Evolutionary conservation across 208 protist species (phyloP), one percentile per base, ranked within the genome.

Genomic region (Wallacemonas rigidus): DNA sequence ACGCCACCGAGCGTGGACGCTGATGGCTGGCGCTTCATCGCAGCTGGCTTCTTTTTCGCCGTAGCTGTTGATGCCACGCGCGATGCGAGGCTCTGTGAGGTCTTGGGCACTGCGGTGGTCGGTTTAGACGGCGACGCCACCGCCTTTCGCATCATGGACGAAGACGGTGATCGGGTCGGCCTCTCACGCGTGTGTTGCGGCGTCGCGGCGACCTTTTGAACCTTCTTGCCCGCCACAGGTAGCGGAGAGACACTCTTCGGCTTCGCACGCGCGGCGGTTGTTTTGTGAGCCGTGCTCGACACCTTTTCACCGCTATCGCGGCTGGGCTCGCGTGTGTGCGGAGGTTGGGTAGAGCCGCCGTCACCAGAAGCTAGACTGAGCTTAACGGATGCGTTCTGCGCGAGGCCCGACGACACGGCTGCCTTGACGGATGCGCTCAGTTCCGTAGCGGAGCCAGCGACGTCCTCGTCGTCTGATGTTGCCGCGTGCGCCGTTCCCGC

Each of bases 301-400:
- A 41, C 60, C n/a, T 9, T 14, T 6, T 50, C 4, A 12, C n/a
- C 38, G 40, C 4, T 26, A 14, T 65, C 60, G 60, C 40, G 60
- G 40, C 60, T 65, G 41, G 12, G 7, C 7, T 65, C n/a, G n/a
- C 60, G 38, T 51, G 60, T 65, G 60, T 65, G 60, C 60, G 60
- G 60, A 11, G 60, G 60, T 17, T 65, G 60, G 17, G 60, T 65
- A 9, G 60, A 65, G 41, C 26, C 26, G 26, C 26, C 26, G 26
- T 26, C 26, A 26, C 26, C 26, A 26, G 26, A 26, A 26, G 26
- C 26, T 26, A 26, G 26, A 38, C 57, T 40, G 57, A 65, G 14
- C 60, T 65, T 65, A 3, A 41, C 50, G 7, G 60, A 65, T 5
- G 39, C 7, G 60, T 41, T 65, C 12, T 1, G 38, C 40, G 41